These are phyloP conservation scores for Amaranthus palmeri DNA, from an alignment of 148 eudicot species.

Conservation along the genomic window DNA sequence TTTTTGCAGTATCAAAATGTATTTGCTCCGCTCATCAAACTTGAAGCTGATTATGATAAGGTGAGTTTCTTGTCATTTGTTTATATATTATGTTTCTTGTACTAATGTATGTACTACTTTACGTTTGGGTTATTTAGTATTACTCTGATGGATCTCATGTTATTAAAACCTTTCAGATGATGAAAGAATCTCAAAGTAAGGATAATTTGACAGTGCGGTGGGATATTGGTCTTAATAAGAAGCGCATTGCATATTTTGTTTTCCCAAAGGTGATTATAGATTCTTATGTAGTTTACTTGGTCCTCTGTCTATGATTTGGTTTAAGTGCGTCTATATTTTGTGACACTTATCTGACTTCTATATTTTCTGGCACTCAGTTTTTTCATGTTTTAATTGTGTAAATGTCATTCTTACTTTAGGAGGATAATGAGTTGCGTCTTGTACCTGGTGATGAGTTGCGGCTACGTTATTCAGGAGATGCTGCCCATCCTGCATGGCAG, in stretches of 20 bases:
- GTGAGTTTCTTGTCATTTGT: slow-evolving; percentile 31
- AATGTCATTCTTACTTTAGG: slow-evolving; percentile 39
- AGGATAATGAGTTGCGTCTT: slow-evolving; percentile 98
- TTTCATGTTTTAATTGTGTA: neutral
- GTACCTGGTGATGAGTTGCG: slow-evolving; percentile 98
- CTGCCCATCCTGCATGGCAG: slow-evolving; percentile 91
- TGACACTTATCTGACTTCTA: neutral
- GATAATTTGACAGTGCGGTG: slow-evolving; percentile 87
- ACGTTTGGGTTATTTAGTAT: too few species aligned
- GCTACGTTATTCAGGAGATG: slow-evolving; percentile 92
- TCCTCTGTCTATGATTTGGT: neutral
- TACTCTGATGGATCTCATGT: neutral
- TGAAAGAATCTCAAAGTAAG: slow-evolving; percentile 99
- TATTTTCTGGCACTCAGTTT: neutral
- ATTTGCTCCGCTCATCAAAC: slow-evolving; percentile 96
- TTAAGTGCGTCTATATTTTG: neutral
- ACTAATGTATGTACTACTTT: neutral
- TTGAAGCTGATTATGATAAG: slow-evolving; percentile 99
- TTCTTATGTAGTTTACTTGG: neutral
- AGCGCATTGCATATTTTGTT: slow-evolving; percentile 95
- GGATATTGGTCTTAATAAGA: slow-evolving; percentile 99
- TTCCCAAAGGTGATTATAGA: slow-evolving; percentile 70
- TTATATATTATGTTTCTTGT: neutral
- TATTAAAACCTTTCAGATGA: slow-evolving; percentile 54
- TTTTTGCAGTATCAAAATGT: slow-evolving; percentile 95